phyloP scores from a whole-genome alignment of 164 flowering plant species.

The Santalum album region DNA sequence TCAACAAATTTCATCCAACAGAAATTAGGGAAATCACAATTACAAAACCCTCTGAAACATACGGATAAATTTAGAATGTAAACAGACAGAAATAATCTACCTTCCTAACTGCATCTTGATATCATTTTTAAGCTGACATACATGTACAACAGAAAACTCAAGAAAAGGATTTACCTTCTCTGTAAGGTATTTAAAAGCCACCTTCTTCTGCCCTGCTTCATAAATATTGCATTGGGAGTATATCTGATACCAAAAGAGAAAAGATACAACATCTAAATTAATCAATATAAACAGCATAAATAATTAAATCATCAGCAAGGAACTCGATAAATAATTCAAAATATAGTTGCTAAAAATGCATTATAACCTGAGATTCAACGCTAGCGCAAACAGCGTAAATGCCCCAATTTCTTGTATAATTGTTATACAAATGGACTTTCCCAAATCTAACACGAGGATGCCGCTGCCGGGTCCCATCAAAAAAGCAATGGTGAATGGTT shows the following conservation, averaged over 20 bases:
- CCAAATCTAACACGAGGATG: constrained; percentile 88
- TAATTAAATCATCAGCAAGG: background rate
- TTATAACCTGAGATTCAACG: constrained; percentile 85
- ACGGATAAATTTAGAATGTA: too few relatives aligned
- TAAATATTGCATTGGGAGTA: constrained; percentile 84
- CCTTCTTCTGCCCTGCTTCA: constrained; percentile 88
- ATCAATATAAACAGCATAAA: background rate
- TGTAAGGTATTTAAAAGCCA: constrained; percentile 48
- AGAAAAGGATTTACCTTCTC: constrained; percentile 53
- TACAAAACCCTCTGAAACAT: too few relatives aligned
- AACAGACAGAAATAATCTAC: too few relatives aligned
- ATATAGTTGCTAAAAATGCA: background rate
- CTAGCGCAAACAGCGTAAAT: constrained; percentile 89
- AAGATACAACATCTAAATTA: background rate
- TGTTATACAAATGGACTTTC: constrained; percentile 78
- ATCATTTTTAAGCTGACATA: constrained; percentile 5
- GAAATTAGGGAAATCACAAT: too few relatives aligned
- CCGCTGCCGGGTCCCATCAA: constrained; percentile 77
- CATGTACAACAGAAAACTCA: background rate
- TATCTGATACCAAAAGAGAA: constrained; percentile 34
- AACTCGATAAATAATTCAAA: background rate
- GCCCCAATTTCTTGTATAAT: constrained; percentile 82
- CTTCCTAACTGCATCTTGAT: background rate
- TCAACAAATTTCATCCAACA: too few relatives aligned
- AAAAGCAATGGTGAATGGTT: constrained; percentile 85